Conservation (phyloP, 1,284 basidiomycete species). For the Mrakiaceae sp. region DNA sequence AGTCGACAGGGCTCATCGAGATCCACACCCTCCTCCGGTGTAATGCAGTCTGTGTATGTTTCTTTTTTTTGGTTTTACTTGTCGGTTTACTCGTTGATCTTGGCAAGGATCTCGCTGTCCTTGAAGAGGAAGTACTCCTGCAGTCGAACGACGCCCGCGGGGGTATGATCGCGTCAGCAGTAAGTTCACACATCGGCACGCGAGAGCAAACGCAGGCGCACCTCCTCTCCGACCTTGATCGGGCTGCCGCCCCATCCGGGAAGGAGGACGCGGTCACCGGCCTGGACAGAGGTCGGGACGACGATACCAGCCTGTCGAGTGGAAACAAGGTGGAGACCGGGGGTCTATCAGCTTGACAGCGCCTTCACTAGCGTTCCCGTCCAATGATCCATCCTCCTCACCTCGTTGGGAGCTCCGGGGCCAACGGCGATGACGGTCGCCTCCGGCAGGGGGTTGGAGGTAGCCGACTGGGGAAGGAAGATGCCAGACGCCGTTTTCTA, state of each 20-base stretch:
- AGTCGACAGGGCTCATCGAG: too few species aligned
- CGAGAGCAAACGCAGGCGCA: slow-evolving; percentile 37
- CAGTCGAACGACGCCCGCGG: background rate
- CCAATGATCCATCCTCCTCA: background rate
- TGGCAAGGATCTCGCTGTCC: slow-evolving; percentile 91
- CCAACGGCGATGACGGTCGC: slow-evolving; percentile 93
- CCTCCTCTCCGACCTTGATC: slow-evolving; percentile 96
- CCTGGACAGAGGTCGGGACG: slow-evolving; percentile 66
- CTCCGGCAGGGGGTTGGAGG: slow-evolving; percentile 75
- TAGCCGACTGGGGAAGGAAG: slow-evolving; percentile 82
- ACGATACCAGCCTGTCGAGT: slow-evolving; percentile 51
- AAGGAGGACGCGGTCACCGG: slow-evolving; percentile 83
- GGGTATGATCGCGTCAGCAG: too few species aligned
- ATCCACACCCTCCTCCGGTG: background rate
- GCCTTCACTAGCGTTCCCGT: background rate
- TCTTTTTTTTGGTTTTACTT: too few species aligned
- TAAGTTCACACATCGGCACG: too few species aligned
- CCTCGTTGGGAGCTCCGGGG: slow-evolving; percentile 76
- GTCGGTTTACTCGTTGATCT: slow-evolving; percentile 29
- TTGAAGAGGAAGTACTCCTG: slow-evolving; percentile 94
- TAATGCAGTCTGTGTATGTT: too few species aligned
- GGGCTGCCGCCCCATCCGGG: slow-evolving; percentile 92
- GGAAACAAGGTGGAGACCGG: background rate
- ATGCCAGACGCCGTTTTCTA: slow-evolving; percentile 92
- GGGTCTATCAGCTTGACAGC: background rate